Base-by-base conservation (phyloP, 1,284 basidiomycete genomes). In the Austropuccinia psidii region DNA sequence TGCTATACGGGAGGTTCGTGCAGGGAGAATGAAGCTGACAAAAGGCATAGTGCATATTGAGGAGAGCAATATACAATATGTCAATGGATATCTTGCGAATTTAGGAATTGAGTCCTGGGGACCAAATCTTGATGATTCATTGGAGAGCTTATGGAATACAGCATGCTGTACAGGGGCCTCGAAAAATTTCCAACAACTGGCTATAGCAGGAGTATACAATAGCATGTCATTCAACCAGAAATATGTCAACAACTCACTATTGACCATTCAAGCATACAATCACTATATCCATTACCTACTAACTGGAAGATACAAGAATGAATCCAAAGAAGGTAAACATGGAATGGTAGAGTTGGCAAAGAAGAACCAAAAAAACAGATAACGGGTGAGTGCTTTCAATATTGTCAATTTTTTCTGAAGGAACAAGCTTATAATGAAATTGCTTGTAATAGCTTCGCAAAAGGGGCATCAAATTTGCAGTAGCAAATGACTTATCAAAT, bases 271-370 rank as follows among this genome's bases (percentile, higher is more conserved):
- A 39, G 21, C 70, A 0, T 73, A 73, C 35, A 73, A 73, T 43
- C 60, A 73, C 27, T 73, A 73, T 45, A 31, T 73, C 4, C 70
- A 73, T 54, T 39, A 73, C 24, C 31, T 52, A 1, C 19, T 64
- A 24, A 35, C 60, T 2, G 21, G n/a, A n/a, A 50, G 43, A n/a
- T 54, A 49, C n/a, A 27, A 62, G 19, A 24, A 45, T 4, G 58
- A 73, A 61, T 8, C 1, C 2, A 73, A 73, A 39, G 2, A 62
- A 41, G 4, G n/a, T 24, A n/a, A n/a, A n/a, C n/a, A n/a, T n/a
- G n/a, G n/a, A n/a, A n/a, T n/a, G n/a, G n/a, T n/a, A n/a, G n/a
- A n/a, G n/a, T n/a, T n/a, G n/a, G n/a, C n/a, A n/a, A n/a, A n/a
- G n/a, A n/a, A 52, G 13, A 33, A 13, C 13, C 58, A 37, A 54